These are phyloP conservation scores for Cytidiella melzeri DNA, from an alignment of 768 basidiomycete species.

Conservation along the genomic window DNA sequence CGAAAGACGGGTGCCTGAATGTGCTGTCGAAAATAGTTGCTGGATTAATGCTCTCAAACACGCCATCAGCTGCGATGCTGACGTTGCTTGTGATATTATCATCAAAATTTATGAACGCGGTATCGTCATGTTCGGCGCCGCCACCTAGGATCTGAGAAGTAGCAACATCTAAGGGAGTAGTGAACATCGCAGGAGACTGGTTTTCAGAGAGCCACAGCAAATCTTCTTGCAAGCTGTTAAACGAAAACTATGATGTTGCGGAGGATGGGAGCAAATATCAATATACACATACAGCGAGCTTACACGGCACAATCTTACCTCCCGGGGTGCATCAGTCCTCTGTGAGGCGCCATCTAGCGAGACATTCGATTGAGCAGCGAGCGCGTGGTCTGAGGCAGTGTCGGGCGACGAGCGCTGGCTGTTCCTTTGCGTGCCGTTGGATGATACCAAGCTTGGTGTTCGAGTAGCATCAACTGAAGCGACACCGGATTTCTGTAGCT, in stretches of 20 bases:
- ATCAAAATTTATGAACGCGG: neutral
- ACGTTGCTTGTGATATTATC: neutral
- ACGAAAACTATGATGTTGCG: no score
- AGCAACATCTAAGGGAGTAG: no score
- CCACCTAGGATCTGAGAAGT: no score
- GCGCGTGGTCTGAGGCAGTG: neutral
- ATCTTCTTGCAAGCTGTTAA: no score
- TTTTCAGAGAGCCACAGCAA: no score
- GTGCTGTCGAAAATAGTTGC: neutral
- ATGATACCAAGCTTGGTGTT: neutral
- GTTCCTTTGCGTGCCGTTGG: neutral
- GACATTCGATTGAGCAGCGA: neutral
- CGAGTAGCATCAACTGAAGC: neutral
- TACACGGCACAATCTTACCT: neutral
- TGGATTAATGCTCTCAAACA: neutral
- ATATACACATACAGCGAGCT: no score
- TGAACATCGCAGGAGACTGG: no score
- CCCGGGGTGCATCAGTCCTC: neutral
- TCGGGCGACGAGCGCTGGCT: neutral
- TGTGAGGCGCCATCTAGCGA: neutral
- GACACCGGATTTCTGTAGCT: neutral
- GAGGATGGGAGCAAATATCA: no score
- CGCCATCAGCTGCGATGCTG: neutral
- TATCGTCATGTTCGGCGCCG: no score
- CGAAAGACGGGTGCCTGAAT: neutral